phyloP scores from a whole-genome alignment of 805 yeast genomes.

The Isabelozyma heimii region DNA sequence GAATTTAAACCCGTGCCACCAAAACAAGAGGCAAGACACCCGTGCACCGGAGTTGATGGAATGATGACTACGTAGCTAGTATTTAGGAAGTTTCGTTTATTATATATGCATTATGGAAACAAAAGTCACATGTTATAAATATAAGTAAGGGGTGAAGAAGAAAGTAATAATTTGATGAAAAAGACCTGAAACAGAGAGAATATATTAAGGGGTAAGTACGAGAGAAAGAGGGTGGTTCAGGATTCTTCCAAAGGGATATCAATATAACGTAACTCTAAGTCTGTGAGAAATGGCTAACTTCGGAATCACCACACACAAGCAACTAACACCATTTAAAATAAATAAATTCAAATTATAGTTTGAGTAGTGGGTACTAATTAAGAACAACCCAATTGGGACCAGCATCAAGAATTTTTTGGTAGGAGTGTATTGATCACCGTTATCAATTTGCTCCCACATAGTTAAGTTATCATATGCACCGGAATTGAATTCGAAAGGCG shows the following conservation, averaged over 20 bases:
- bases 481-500: slow-evolving; percentile 93
- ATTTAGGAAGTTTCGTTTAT: background rate
- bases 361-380: slow-evolving; percentile 86
- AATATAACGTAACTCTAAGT: slow-evolving; percentile 59
- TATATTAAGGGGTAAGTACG: background rate
- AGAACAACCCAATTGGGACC: slow-evolving; percentile 87
- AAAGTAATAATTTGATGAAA: background rate
- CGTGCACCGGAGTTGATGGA: background rate
- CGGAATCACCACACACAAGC: slow-evolving; percentile 86
- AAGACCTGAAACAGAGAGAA: background rate
- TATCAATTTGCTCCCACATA: slow-evolving; percentile 97
- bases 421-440: slow-evolving; percentile 97
- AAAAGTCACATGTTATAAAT: background rate
- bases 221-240: background rate
- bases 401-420: slow-evolving; percentile 88
- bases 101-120: background rate
- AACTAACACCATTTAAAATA: slow-evolving; percentile 73
- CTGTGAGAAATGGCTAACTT: slow-evolving; percentile 83
- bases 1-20: background rate
- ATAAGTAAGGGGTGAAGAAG: background rate
- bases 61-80: background rate
- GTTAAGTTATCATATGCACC: slow-evolving; percentile 96
- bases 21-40: background rate
- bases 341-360: slow-evolving; percentile 79
- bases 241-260: background rate